Evolutionary conservation across 1,284 basidiomycete species (phyloP).

Genomic region (Fomitopsis schrenkii): DNA sequence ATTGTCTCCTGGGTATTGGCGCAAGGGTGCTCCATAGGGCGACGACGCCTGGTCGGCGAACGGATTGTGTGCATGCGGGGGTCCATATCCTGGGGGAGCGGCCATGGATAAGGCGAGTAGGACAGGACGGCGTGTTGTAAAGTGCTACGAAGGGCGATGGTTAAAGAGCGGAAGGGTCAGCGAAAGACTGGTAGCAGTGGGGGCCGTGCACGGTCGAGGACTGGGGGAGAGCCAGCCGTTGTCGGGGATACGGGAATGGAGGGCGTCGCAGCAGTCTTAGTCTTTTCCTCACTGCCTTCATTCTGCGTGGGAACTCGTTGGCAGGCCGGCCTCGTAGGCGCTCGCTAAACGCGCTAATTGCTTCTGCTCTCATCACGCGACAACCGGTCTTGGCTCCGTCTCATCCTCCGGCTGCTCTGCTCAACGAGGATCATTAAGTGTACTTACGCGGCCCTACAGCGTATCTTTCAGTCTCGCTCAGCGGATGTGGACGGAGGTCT

Average conservation of each 20-base stretch:
- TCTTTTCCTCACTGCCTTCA: slow-evolving; percentile 14
- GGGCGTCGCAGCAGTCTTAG: background rate
- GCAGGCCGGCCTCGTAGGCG: background rate
- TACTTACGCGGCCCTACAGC: too few species aligned
- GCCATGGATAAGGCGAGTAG: slow-evolving; percentile 28
- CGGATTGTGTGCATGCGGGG: slow-evolving; percentile 32
- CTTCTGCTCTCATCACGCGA: background rate
- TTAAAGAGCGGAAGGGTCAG: slow-evolving; percentile 20
- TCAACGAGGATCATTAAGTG: background rate
- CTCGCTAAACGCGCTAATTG: background rate
- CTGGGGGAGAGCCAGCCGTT: slow-evolving; percentile 3
- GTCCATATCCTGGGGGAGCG: slow-evolving; percentile 34
- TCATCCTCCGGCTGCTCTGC: background rate
- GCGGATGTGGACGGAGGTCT: too few species aligned
- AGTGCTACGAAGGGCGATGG: slow-evolving; percentile 4
- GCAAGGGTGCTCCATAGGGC: slow-evolving; percentile 27
- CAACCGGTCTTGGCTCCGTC: background rate
- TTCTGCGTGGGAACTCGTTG: slow-evolving; percentile 15
- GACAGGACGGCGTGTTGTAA: slow-evolving; percentile 7
- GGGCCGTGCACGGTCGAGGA: slow-evolving; percentile 4
- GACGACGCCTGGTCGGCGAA: slow-evolving; percentile 27
- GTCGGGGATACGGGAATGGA: slow-evolving; percentile 1
- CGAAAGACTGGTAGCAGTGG: slow-evolving; percentile 24
- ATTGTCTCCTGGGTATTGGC: slow-evolving; percentile 41
- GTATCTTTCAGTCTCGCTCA: too few species aligned